phyloP scores from a whole-genome alignment of 371 early-diverging fungal species.

The Parasitella parasitica region DNA sequence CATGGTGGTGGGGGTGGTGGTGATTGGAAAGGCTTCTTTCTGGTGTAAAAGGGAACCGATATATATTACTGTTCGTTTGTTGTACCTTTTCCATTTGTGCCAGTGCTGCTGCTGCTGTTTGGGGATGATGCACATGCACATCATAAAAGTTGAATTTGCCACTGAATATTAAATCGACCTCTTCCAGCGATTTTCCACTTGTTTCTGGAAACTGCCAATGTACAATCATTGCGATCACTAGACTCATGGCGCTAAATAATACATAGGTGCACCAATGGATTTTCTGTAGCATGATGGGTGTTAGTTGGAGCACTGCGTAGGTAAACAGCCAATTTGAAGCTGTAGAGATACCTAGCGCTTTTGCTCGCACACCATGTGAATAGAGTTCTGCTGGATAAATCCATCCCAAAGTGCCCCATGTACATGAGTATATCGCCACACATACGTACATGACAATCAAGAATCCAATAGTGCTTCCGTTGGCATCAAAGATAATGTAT shows the following conservation, averaged over 20 bases:
- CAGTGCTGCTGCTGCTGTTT: slow-evolving; percentile 51
- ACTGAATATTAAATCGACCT: slow-evolving; percentile 49
- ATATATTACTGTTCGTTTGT: slow-evolving; percentile 14
- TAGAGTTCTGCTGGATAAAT: slow-evolving; percentile 90
- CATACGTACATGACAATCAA: slow-evolving; percentile 72
- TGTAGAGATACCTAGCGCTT: slow-evolving; percentile 85
- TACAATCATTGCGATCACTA: slow-evolving; percentile 56
- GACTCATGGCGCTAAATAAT: slow-evolving; percentile 65
- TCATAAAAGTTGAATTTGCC: slow-evolving; percentile 44
- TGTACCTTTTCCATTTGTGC: slow-evolving; percentile 34
- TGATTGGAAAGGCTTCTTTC: slow-evolving; percentile 7
- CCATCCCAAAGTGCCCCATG: slow-evolving; percentile 95
- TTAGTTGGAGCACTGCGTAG: slow-evolving; percentile 62
- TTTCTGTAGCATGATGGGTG: slow-evolving; percentile 62
- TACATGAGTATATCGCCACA: slow-evolving; percentile 76
- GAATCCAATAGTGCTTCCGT: slow-evolving; percentile 50
- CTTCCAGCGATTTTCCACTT: slow-evolving; percentile 60
- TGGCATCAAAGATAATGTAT: slow-evolving; percentile 31
- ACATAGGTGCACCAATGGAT: slow-evolving; percentile 67
- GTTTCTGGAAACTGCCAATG: slow-evolving; percentile 84
- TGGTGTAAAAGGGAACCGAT: slow-evolving; percentile 28
- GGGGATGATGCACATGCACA: slow-evolving; percentile 46
- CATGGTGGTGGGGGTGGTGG: not conserved
- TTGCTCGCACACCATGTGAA: slow-evolving; percentile 75
- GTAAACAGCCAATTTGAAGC: slow-evolving; percentile 90